These are phyloP conservation scores for Allantophomopsis cytisporea DNA, from an alignment of 2,329 filamentous ascomycete genomes.

Conservation along the genomic window DNA sequence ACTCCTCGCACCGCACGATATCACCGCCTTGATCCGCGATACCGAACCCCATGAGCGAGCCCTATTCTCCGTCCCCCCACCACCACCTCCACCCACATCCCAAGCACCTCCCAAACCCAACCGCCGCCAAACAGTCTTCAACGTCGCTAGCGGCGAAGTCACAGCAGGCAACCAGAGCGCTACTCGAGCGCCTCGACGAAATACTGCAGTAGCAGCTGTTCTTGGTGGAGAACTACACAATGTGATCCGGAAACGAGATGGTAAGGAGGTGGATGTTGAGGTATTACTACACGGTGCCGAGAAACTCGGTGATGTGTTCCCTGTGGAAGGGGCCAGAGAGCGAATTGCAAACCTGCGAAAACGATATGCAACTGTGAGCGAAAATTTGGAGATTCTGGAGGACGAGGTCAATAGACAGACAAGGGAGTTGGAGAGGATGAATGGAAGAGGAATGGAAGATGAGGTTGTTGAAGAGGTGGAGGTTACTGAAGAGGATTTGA, in stretches of 20 bases:
- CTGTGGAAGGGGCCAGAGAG: conserved; percentile 65
- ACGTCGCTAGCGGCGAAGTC: conserved; percentile 45
- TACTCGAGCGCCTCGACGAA: conserved; percentile 43
- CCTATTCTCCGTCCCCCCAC: conserved; percentile 78
- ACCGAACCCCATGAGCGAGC: conserved; percentile 91
- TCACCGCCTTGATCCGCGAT: conserved; percentile 87
- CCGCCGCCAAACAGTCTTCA: conserved; percentile 52
- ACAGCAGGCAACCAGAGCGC: conserved; percentile 35
- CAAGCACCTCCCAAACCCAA: conserved; percentile 24
- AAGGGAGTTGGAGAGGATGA: conserved; percentile 60
- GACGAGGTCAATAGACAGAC: conserved; percentile 64
- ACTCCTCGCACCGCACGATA: conserved; percentile 76
- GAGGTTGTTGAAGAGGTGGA: conserved; percentile 24
- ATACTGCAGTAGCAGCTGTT: conserved; percentile 81
- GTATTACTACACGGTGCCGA: conserved; percentile 75
- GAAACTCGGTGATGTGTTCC: conserved; percentile 81
- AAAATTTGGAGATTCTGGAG: conserved; percentile 72
- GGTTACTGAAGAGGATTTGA: conserved; percentile 55
- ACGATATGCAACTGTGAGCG: conserved; percentile 56
- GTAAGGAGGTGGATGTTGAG: conserved; percentile 71
- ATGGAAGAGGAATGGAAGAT: conserved; percentile 44
- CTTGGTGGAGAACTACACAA: conserved; percentile 79
- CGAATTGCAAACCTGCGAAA: conserved; percentile 60
- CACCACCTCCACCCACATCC: conserved; percentile 29
- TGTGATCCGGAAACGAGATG: conserved; percentile 46